Conservation (phyloP, 1,284 basidiomycete genomes). For the Ceratobasidium sp. region DNA sequence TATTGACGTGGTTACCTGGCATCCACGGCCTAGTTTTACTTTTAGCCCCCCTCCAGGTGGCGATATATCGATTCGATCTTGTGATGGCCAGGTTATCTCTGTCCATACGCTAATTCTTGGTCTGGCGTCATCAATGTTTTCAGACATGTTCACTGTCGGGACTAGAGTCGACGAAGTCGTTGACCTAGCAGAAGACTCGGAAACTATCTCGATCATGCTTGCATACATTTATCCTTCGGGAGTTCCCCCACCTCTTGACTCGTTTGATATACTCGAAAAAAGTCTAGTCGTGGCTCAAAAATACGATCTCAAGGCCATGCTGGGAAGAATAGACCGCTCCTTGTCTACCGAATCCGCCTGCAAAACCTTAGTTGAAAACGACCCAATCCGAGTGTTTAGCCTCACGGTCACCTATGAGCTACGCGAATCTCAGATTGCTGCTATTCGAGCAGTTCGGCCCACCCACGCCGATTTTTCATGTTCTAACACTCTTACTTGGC, state of each 20-base stretch:
- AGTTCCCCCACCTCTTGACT: neutral
- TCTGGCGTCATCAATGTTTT: constrained; percentile 14
- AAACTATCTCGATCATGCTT: neutral
- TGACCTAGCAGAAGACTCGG: constrained; percentile 4
- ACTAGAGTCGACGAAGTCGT: neutral
- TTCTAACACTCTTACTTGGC: neutral
- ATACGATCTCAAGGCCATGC: neutral
- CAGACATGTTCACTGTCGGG: constrained; percentile 13
- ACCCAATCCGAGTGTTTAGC: neutral
- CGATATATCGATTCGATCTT: neutral
- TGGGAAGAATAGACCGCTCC: neutral
- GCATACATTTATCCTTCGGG: constrained; percentile 1
- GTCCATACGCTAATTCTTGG: constrained; percentile 10
- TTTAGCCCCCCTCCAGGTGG: constrained; percentile 23
- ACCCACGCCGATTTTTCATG: neutral
- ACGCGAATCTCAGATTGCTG: neutral
- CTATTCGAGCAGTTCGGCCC: no score
- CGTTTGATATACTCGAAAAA: neutral
- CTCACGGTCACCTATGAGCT: neutral
- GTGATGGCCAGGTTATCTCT: neutral
- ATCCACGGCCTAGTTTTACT: neutral
- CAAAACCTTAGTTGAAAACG: neutral
- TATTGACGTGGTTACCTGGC: no score
- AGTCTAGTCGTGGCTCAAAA: neutral
- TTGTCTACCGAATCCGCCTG: neutral